Evolutionary conservation across 2,329 filamentous ascomycete species (phyloP).

Genomic region (Cryphonectria parasitica): DNA sequence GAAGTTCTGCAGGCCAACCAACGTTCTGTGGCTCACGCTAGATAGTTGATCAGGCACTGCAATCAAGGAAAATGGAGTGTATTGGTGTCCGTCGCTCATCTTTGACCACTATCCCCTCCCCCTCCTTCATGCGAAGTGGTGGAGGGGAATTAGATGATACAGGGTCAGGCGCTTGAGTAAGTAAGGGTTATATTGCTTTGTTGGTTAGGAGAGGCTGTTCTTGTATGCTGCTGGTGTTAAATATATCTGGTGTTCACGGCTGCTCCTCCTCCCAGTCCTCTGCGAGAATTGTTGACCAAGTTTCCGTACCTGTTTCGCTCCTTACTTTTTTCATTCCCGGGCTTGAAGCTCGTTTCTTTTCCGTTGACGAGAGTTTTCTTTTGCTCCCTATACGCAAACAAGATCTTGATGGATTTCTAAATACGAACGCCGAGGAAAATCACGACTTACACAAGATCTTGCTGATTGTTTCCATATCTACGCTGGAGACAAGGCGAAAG

Average conservation of each 20-base stretch:
- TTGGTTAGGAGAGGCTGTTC: background rate
- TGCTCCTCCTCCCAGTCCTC: background rate
- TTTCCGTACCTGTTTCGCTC: slow-evolving; percentile 3
- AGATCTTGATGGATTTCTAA: background rate
- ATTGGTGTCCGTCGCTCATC: background rate
- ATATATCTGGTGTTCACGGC: slow-evolving; percentile 19
- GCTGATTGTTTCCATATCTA: background rate
- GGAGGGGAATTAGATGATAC: background rate
- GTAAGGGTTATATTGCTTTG: background rate
- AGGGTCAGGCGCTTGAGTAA: background rate
- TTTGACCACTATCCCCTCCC: background rate
- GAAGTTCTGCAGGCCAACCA: background rate
- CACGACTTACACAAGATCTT: background rate
- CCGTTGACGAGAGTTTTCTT: background rate
- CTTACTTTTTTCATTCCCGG: slow-evolving; percentile 10
- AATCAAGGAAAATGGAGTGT: background rate
- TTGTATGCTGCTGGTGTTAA: slow-evolving; percentile 13
- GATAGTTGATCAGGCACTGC: background rate
- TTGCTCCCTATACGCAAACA: background rate
- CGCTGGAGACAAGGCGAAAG: background rate
- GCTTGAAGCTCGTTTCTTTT: slow-evolving; percentile 23
- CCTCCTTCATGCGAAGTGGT: background rate
- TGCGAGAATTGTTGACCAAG: background rate
- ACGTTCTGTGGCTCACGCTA: background rate
- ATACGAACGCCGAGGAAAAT: background rate